Conservation (phyloP, 306 rosid species). For the Corylus avellana region DNA sequence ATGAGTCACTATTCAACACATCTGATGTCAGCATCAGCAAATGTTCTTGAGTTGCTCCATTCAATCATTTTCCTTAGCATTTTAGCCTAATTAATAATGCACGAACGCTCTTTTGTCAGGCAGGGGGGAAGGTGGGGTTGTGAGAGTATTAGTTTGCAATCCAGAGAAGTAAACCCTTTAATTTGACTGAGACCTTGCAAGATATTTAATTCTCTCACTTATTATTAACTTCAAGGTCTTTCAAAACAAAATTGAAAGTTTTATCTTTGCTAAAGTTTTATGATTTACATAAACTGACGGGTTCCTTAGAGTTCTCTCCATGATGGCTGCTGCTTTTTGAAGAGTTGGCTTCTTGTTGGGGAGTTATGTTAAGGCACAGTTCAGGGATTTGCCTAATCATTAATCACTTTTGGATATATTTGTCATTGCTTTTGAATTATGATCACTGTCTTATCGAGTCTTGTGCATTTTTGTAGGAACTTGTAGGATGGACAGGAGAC, state of each 20-base stretch:
- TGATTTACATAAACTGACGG: constrained; percentile 1
- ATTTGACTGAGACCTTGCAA: not conserved
- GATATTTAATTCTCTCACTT: not conserved
- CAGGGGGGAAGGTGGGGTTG: not conserved
- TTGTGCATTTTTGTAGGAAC: constrained; percentile 26
- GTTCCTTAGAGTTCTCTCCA: constrained; percentile 9
- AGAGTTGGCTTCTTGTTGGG: constrained; percentile 9
- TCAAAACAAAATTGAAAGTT: not conserved
- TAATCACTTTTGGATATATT: not conserved
- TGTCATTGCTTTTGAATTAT: not conserved
- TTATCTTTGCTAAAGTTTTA: not conserved
- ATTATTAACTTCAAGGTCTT: not conserved
- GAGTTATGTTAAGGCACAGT: constrained; percentile 12
- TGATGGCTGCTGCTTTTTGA: constrained; percentile 3
- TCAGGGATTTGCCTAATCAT: not conserved
- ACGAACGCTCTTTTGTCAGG: not conserved
- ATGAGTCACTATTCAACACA: too few species aligned
- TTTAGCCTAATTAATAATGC: not conserved
- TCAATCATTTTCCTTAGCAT: too few species aligned
- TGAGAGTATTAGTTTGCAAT: not conserved
- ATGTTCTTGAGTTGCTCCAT: too few species aligned
- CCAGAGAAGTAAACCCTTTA: not conserved
- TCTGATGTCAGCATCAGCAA: too few species aligned
- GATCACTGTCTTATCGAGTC: constrained; percentile 17
- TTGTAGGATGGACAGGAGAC: constrained; percentile 27